Percentiles rank a stretch among this genome's conserved stretches.
phyloP scores from a whole-genome alignment of 179 eudicot genomes.

The Corrigiola litoralis region DNA sequence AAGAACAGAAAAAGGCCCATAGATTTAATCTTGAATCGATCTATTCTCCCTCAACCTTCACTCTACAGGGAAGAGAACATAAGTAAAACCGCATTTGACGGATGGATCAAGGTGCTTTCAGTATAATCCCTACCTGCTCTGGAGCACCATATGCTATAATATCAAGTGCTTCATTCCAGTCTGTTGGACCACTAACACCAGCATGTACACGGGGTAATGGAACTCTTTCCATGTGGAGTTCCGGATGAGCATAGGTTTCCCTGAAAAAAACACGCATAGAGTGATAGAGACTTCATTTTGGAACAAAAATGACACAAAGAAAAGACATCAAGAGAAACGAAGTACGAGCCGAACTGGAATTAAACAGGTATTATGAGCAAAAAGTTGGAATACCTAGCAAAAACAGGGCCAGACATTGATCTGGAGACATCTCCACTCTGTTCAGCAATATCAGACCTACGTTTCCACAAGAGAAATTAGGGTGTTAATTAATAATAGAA shows the following conservation, averaged over 20 bases:
- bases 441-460: conserved; percentile 82
- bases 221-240: conserved; percentile 58
- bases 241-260: conserved; percentile 64
- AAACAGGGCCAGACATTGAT: conserved; percentile 50
- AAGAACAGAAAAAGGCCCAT: neutral
- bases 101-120: too few relatives aligned
- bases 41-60: too few relatives aligned
- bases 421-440: conserved; percentile 91
- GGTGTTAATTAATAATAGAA: neutral
- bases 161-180: conserved; percentile 97
- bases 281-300: too few relatives aligned
- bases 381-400: conserved; percentile 50
- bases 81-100: too few relatives aligned
- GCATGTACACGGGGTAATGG: conserved; percentile 40
- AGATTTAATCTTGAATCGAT: too few relatives aligned
- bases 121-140: conserved; percentile 56
- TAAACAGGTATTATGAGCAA: too few relatives aligned
- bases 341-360: neutral
- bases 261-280: conserved; percentile 36
- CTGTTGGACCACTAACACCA: conserved; percentile 59
- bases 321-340: too few relatives aligned
- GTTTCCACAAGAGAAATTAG: neutral
- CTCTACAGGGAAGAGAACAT: too few relatives aligned
- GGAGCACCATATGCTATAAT: conserved; percentile 76
- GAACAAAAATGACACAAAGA: too few relatives aligned